These are phyloP conservation scores for Rhizopogon vinicolor DNA, from an alignment of 768 basidiomycete genomes.

Conservation along the genomic window DNA sequence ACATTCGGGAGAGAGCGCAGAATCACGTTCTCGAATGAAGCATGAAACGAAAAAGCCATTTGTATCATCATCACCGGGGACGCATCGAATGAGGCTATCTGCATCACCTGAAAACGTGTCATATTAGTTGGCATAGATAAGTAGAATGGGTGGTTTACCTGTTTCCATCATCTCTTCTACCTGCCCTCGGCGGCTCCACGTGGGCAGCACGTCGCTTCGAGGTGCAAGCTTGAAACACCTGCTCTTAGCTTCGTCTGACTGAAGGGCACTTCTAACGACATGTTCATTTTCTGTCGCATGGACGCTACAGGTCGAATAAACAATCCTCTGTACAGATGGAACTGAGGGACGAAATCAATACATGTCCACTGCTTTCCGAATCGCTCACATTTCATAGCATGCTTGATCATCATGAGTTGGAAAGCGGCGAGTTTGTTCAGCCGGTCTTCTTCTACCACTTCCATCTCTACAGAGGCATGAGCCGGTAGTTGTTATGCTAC, in stretches of 20 bases:
- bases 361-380: constrained; percentile 1
- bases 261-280: constrained; percentile 74
- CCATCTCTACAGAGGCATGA: constrained; percentile 38
- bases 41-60: constrained; percentile 99
- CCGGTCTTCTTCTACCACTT: constrained; percentile 59
- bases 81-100: constrained; percentile 63
- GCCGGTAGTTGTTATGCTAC: neutral
- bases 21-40: constrained; percentile 42
- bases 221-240: constrained; percentile 68
- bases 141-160: constrained; percentile 32
- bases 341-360: constrained; percentile 40
- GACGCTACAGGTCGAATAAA: constrained; percentile 97
- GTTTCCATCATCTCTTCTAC: constrained; percentile 54
- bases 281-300: constrained; percentile 91
- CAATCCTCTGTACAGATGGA: constrained; percentile 72
- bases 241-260: constrained; percentile 59
- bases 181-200: constrained; percentile 80
- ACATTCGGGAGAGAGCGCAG: neutral
- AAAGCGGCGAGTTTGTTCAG: constrained; percentile 82
- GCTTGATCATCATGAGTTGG: constrained; percentile 86
- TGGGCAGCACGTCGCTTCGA: constrained; percentile 62
- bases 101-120: constrained; percentile 42
- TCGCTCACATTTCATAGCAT: constrained; percentile 88
- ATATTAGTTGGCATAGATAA: neutral
- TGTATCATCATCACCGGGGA: constrained; percentile 78